phyloP scores from a whole-genome alignment of 306 rosid species.

The Begonia loranthoides region DNA sequence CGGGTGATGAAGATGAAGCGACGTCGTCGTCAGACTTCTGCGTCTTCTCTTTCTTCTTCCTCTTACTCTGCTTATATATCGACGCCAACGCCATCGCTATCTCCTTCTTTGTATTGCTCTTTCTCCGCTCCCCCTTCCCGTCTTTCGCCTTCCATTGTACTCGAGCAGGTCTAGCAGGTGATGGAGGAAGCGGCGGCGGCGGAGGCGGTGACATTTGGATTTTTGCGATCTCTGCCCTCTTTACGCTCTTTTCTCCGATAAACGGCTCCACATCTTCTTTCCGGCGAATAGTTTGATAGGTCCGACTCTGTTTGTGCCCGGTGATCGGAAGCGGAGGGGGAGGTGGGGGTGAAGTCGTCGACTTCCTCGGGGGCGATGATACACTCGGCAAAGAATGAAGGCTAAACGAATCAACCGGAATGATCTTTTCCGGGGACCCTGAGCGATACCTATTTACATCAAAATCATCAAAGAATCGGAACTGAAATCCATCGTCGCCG shows the following conservation, averaged over 20 bases:
- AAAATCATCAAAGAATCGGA: slow-evolving; percentile 56
- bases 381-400: slow-evolving; percentile 12
- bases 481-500: slow-evolving; percentile 24
- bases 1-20: slow-evolving; percentile 10
- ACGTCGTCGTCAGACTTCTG: slow-evolving; percentile 9
- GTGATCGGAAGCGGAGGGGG: slow-evolving; percentile 17
- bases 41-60: slow-evolving; percentile 37
- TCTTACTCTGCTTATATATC: slow-evolving; percentile 41
- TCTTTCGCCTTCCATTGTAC: slow-evolving; percentile 14
- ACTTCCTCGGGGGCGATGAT: neutral
- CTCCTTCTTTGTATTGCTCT: slow-evolving; percentile 34
- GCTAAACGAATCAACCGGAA: slow-evolving; percentile 43
- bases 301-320: slow-evolving; percentile 8
- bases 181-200: slow-evolving; percentile 5
- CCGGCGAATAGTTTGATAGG: slow-evolving; percentile 11
- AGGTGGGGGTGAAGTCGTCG: slow-evolving; percentile 16
- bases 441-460: slow-evolving; percentile 33
- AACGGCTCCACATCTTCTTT: neutral
- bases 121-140: slow-evolving; percentile 18
- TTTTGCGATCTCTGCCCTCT: slow-evolving; percentile 1
- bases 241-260: neutral
- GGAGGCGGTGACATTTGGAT: slow-evolving; percentile 22
- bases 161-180: slow-evolving; percentile 22
- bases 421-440: slow-evolving; percentile 26
- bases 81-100: slow-evolving; percentile 53